Evolutionary conservation across 768 basidiomycete genomes (phyloP), one percentile per base, ranked within the genome.

Genomic region (Candolleomyces efflorescens): DNA sequence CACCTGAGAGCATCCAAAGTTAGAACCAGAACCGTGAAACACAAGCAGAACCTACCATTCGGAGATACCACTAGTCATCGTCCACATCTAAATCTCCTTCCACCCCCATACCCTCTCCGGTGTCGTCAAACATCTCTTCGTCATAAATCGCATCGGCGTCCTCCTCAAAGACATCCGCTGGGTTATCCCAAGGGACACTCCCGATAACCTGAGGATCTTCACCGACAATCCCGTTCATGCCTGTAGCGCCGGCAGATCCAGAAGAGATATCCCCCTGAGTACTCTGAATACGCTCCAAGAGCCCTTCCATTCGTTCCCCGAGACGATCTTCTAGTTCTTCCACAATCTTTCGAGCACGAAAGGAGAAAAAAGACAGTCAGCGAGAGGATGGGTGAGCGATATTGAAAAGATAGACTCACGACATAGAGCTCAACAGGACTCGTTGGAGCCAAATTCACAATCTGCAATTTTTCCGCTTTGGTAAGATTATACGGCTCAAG

Each of bases 311-410:
- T 32, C 79, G 75, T 41, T 86, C 80, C 0, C 86, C 85, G 4
- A 94, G 80, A 45, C 94, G 82, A 62, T 90, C 88, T 70, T 94
- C 92, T 2, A 93, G 73, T 69, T 98, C 94, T 72, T 98, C 95
- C 9, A 98, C 83, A 55, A 96, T 89, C 94, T 97, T n/a, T n/a
- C n/a, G 54, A n/a, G 9, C 36, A 24, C 24, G n/a, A 44, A 37
- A 2, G 4, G 20, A 12, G 18, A 18, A 12, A 6, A 22, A 17
- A 54, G 18, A 12, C 12, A 23, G 20, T 45, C 18, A 26, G 43
- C 15, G 18, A 41, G 9, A 24, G n/a, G 22, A 20, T 47, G 50
- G n/a, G n/a, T 37, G 46, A 51, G 23, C 23, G 32, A 41, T 47
- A 55, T 55, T 10, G 39, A 22, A 41, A 45, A 13, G n/a, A 20